Base-by-base conservation (phyloP, 2,329 filamentous ascomycete genomes). In the Beauveria caledonica region DNA sequence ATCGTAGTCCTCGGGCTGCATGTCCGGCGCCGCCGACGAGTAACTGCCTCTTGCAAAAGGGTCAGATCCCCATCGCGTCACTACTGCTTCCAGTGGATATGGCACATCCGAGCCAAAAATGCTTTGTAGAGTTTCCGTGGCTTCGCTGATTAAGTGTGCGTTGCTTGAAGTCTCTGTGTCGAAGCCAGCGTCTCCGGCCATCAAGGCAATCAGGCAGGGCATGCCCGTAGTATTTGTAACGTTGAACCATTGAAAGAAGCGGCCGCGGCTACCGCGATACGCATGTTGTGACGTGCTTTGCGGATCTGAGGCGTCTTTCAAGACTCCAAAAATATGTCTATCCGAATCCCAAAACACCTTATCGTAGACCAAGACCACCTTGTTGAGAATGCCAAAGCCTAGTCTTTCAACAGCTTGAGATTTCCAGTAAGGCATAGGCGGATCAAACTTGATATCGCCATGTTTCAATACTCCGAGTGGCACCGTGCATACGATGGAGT, bases 161-260 rank as follows among this genome's bases (percentile, higher is more conserved):
- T 97, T 89, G 57, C 85, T 82, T 1, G 86, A 86, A 56, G 79
- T 79, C 73, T 99, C 95, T 0, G 91, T 91, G 64, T 96, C 89
- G 66, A 92, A 90, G 17, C 92, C 94, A 21, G 95, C 90, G 66
- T 97, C 90, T 23, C 94, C 94, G 54, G 93, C 93, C 93, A 99
- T 97, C 29, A 99, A 81, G 9, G 91, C 94, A 63, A 97, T 86
- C 25, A 97, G 80, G 56, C 92, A 91, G 1, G 90, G 94, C 40
- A 96, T 78, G 1, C 95, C 95, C 50, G 89, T 92, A 3, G 90
- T 96, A 66, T 91, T 90, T 62, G 92, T 88, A 59, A 92, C 91
- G 68, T 99, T 97, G 84, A 96, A 97, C 84, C 96, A 97, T 67
- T 99, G 85, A 69, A 97, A 99, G 74, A 96, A 96, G 25, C 92